Conservation (phyloP, 345 rosid genomes). For the Acer yangbiense region DNA sequence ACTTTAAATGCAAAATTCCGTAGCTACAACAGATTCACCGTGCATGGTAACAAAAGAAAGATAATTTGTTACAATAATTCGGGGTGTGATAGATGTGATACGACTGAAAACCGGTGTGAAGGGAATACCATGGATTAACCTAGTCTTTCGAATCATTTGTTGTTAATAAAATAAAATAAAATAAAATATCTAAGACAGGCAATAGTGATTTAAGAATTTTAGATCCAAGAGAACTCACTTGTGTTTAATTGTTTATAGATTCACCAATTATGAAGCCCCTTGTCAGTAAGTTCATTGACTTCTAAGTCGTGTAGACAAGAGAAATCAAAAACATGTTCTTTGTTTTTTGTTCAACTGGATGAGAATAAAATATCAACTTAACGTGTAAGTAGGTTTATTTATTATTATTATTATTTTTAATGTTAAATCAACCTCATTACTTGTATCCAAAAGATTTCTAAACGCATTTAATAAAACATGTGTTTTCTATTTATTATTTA, state of each 20-base stretch:
- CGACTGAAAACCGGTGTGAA: no score
- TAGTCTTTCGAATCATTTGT: no score
- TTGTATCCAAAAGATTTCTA: no score
- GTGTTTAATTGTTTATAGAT: neutral
- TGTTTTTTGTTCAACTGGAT: neutral
- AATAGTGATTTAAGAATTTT: neutral
- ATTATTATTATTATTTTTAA: neutral
- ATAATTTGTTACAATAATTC: no score
- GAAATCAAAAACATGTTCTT: neutral
- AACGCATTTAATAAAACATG: no score
- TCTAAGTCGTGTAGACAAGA: neutral
- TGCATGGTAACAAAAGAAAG: no score
- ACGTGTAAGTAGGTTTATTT: neutral
- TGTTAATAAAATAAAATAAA: no score
- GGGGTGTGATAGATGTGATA: no score
- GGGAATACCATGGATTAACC: no score
- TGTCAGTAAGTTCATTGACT: neutral
- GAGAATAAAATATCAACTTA: neutral
- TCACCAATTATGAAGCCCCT: neutral
- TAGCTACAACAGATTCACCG: no score
- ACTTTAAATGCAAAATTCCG: neutral
- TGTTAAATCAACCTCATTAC: no score
- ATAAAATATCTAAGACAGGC: neutral
- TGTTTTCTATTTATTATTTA: no score
- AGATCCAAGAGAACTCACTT: neutral